Percentiles rank a stretch among this genome's conserved stretches.
Evolutionary conservation across 148 eudicot species (phyloP).

Genomic region (Chenopodium suecicum): DNA sequence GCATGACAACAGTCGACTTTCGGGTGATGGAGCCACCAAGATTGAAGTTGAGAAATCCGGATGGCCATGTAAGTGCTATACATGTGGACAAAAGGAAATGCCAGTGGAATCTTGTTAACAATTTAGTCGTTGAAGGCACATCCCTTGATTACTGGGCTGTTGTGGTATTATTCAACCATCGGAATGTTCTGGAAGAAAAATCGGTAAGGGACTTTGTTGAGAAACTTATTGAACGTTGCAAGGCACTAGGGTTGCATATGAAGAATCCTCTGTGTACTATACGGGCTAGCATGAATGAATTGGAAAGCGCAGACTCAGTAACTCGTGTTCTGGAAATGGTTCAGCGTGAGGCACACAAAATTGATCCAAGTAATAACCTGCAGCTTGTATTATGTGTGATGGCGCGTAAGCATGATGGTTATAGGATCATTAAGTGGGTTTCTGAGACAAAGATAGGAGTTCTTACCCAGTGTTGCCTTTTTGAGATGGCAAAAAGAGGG

Average conservation of each 20-base stretch:
- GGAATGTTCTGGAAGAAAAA: neutral
- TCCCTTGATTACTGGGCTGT: conserved; percentile 58
- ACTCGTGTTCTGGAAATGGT: conserved; percentile 31
- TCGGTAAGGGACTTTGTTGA: conserved; percentile 14
- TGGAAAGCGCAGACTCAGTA: conserved; percentile 28
- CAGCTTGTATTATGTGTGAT: conserved; percentile 69
- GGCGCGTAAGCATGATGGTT: conserved; percentile 41
- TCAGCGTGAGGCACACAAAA: conserved; percentile 15
- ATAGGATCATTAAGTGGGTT: conserved; percentile 59
- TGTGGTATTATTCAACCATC: conserved; percentile 49
- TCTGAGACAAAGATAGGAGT: conserved; percentile 81
- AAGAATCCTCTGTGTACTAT: conserved; percentile 29
- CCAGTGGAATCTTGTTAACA: conserved; percentile 59
- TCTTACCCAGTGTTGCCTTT: conserved; percentile 79
- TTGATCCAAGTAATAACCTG: conserved; percentile 24
- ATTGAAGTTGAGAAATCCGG: conserved; percentile 44
- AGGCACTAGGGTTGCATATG: conserved; percentile 39
- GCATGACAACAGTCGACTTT: conserved; percentile 52
- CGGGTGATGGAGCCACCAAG: conserved; percentile 59
- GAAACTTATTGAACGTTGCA: conserved; percentile 42
- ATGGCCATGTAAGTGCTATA: conserved; percentile 7
- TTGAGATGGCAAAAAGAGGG: conserved; percentile 53
- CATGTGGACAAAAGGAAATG: conserved; percentile 43
- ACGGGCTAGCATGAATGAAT: conserved; percentile 23
- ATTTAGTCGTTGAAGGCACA: conserved; percentile 50